These are phyloP conservation scores for Camellia japonica DNA, from an alignment of 148 eudicot genomes.

Conservation along the genomic window DNA sequence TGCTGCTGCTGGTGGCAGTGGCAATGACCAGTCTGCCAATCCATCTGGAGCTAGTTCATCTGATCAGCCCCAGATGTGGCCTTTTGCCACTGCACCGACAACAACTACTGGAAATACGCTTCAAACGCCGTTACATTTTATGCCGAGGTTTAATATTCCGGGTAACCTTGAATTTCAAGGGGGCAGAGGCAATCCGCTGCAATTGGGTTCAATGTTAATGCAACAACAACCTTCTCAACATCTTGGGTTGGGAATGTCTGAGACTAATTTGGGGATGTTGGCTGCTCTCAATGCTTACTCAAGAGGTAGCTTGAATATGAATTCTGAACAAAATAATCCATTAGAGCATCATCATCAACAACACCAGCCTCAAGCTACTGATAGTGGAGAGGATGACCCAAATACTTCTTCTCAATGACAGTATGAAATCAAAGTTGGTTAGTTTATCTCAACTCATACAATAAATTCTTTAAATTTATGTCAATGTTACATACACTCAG, in stretches of 20 bases:
- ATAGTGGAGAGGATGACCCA: constrained; percentile 52
- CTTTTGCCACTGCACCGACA: constrained; percentile 23
- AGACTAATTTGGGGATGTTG: constrained; percentile 57
- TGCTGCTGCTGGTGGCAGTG: constrained; percentile 11
- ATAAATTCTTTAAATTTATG: not conserved
- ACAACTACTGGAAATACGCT: constrained; percentile 14
- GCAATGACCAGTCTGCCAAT: not conserved
- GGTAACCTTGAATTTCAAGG: constrained; percentile 47
- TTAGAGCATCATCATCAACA: constrained; percentile 31
- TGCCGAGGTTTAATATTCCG: constrained; percentile 49
- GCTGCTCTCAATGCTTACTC: constrained; percentile 60
- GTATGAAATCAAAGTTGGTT: constrained; percentile 3
- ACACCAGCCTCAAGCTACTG: constrained; percentile 36
- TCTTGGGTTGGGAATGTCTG: constrained; percentile 50
- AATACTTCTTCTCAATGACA: constrained; percentile 32
- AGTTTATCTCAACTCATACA: not conserved
- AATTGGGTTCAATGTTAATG: constrained; percentile 50
- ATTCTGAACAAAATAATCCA: constrained; percentile 32
- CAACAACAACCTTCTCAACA: constrained; percentile 49
- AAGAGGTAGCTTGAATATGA: constrained; percentile 40
- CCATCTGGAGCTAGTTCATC: constrained; percentile 18
- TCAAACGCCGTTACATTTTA: constrained; percentile 46
- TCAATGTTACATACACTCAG: too few relatives aligned
- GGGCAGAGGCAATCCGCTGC: constrained; percentile 31
- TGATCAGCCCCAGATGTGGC: constrained; percentile 41